Evolutionary conservation across 202 grass and related monocot genomes (phyloP).

Genomic region (Saccharum hybrid): DNA sequence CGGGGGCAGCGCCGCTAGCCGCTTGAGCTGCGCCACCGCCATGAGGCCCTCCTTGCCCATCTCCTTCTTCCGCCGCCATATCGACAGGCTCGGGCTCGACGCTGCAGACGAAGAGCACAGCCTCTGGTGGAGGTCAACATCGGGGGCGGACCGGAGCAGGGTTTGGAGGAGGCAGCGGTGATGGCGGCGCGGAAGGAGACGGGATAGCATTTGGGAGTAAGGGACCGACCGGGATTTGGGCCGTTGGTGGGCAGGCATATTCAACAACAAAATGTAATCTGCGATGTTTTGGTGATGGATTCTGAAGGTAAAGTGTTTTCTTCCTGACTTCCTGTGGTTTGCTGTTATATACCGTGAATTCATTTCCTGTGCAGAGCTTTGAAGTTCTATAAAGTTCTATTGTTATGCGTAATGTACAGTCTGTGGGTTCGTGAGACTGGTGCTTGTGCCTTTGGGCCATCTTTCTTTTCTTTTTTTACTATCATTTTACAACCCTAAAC

Average conservation of each 20-base stretch:
- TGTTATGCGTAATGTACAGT: neutral
- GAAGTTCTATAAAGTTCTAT: too few species aligned
- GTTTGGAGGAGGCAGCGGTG: constrained; percentile 24
- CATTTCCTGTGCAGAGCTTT: too few species aligned
- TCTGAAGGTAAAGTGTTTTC: constrained; percentile 18
- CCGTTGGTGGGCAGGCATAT: neutral
- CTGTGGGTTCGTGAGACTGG: neutral
- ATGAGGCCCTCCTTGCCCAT: constrained; percentile 97
- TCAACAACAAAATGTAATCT: too few species aligned
- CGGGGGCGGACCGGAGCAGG: constrained; percentile 30
- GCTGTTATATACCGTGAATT: too few species aligned
- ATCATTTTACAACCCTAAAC: too few species aligned
- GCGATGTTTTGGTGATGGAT: too few species aligned
- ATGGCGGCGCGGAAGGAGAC: constrained; percentile 34
- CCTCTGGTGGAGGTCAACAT: neutral
- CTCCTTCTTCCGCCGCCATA: constrained; percentile 92
- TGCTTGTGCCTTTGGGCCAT: too few species aligned
- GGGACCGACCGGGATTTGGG: too few species aligned
- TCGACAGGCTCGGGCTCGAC: constrained; percentile 69
- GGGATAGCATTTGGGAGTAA: constrained; percentile 38
- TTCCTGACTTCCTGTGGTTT: neutral
- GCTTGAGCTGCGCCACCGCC: constrained; percentile 82
- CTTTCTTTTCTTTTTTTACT: too few species aligned
- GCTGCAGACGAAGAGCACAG: constrained; percentile 46
- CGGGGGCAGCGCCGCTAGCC: constrained; percentile 58